Percentiles rank a stretch among this genome's conserved stretches.
phyloP scores from a whole-genome alignment of 2,329 filamentous ascomycete genomes.

The Ophiosphaerella narmari region DNA sequence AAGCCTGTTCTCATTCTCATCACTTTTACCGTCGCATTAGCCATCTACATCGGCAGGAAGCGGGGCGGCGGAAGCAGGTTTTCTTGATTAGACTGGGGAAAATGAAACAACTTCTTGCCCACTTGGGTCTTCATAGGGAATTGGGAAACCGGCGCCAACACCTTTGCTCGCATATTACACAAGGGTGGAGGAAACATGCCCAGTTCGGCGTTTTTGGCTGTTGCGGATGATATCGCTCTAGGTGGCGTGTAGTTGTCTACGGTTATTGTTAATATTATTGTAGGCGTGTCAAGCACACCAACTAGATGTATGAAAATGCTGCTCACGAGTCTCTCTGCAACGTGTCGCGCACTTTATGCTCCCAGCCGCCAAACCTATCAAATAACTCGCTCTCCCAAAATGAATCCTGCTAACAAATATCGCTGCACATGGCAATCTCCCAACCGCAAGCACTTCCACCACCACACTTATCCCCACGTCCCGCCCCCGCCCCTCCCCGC shows the following conservation, averaged over 20 bases:
- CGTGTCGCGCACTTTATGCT: too few species aligned
- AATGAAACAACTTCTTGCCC: conserved; percentile 5
- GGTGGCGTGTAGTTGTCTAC: not conserved
- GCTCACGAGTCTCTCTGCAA: not conserved
- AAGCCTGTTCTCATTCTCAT: conserved; percentile 26
- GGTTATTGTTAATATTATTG: conserved; percentile 9
- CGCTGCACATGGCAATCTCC: not conserved
- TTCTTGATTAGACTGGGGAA: conserved; percentile 6
- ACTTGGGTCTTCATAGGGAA: conserved; percentile 3
- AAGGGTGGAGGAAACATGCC: not conserved
- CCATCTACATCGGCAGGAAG: conserved; percentile 16
- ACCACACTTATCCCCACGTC: conserved; percentile 75
- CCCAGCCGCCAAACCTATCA: too few species aligned
- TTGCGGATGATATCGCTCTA: not conserved
- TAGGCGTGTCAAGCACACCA: conserved; percentile 2
- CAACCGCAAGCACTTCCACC: not conserved
- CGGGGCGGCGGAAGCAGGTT: conserved; percentile 3
- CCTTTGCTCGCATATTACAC: not conserved
- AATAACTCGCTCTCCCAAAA: too few species aligned
- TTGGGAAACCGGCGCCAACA: not conserved
- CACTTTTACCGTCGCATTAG: conserved; percentile 17
- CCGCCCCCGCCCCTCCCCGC: conserved; percentile 86
- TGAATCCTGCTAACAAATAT: too few species aligned
- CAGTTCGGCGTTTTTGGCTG: not conserved
- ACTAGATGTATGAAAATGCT: conserved; percentile 7